These are phyloP conservation scores for Stachybotrys echinatus DNA, from an alignment of 2,329 filamentous ascomycete genomes.

Conservation along the genomic window DNA sequence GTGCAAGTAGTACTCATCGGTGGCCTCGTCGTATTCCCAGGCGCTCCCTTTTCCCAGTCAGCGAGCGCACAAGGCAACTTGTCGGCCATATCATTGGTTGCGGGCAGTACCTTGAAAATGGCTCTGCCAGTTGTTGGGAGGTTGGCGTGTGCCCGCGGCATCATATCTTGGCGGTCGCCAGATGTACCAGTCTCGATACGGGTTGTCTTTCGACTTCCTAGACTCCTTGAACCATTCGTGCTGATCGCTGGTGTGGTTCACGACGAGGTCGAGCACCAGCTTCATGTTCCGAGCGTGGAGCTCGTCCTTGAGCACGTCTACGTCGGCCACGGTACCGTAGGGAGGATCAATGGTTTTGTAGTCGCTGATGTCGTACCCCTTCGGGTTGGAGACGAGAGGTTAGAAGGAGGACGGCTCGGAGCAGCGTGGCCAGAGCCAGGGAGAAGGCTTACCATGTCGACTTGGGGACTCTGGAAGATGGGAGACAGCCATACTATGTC, in stretches of 20 bases:
- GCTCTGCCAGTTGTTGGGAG: constrained; percentile 54
- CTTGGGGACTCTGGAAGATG: constrained; percentile 47
- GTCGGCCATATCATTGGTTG: neutral
- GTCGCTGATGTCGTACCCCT: constrained; percentile 66
- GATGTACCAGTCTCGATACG: constrained; percentile 58
- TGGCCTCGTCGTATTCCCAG: constrained; percentile 45
- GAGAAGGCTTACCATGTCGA: constrained; percentile 50
- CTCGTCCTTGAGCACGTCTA: constrained; percentile 56
- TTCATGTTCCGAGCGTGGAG: constrained; percentile 61
- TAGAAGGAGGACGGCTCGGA: neutral
- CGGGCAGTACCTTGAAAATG: constrained; percentile 30
- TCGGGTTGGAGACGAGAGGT: neutral
- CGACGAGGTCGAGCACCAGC: constrained; percentile 66
- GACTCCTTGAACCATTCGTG: constrained; percentile 56
- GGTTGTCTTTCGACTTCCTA: constrained; percentile 44
- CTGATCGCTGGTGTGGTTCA: constrained; percentile 62
- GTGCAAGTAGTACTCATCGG: constrained; percentile 54
- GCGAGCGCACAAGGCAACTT: neutral
- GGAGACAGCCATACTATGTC: constrained; percentile 53
- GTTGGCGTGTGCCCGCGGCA: constrained; percentile 48
- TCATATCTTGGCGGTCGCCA: constrained; percentile 58
- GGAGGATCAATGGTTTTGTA: constrained; percentile 60
- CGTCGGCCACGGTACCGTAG: constrained; percentile 64
- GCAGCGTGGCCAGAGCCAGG: neutral
- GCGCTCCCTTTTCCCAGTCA: constrained; percentile 26